Evolutionary conservation across 140 eudicot genomes (phyloP).

Genomic region (Eryngium alpinum): DNA sequence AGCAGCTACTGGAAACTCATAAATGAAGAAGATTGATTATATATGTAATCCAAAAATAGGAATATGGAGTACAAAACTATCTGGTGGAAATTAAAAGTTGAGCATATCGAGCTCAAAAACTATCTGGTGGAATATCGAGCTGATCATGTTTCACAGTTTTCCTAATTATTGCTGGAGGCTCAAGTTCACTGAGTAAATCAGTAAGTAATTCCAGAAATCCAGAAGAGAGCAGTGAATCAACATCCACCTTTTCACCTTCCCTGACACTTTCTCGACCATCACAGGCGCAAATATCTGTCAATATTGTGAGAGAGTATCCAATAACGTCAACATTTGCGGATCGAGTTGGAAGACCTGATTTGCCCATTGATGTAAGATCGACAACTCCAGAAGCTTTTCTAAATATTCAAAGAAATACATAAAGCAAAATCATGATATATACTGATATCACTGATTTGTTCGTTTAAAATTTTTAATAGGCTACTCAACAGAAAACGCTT

Average conservation of each 20-base stretch:
- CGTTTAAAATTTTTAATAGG: conserved; percentile 61
- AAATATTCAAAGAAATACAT: conserved; percentile 35
- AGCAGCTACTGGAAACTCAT: neutral
- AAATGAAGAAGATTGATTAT: neutral
- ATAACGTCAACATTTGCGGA: conserved; percentile 43
- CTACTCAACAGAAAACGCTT: conserved; percentile 51
- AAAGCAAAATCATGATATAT: conserved; percentile 39
- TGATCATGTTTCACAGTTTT: conserved; percentile 35
- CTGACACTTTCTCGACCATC: conserved; percentile 17
- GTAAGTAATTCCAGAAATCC: conserved; percentile 60
- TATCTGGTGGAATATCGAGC: neutral
- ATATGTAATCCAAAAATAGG: neutral
- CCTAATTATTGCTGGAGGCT: conserved; percentile 63
- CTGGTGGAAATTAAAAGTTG: too few species aligned
- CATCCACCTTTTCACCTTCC: conserved; percentile 25
- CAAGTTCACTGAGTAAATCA: conserved; percentile 50
- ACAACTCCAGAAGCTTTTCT: conserved; percentile 29
- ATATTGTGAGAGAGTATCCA: conserved; percentile 64
- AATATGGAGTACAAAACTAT: neutral
- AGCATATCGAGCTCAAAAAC: conserved; percentile 6
- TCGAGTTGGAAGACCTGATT: conserved; percentile 58
- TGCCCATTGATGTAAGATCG: conserved; percentile 32
- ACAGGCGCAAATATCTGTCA: conserved; percentile 66
- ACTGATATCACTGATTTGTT: conserved; percentile 39
- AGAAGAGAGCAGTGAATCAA: conserved; percentile 40